Base-by-base conservation (phyloP, 495 filamentous ascomycete species). In the Penicillium lagena region DNA sequence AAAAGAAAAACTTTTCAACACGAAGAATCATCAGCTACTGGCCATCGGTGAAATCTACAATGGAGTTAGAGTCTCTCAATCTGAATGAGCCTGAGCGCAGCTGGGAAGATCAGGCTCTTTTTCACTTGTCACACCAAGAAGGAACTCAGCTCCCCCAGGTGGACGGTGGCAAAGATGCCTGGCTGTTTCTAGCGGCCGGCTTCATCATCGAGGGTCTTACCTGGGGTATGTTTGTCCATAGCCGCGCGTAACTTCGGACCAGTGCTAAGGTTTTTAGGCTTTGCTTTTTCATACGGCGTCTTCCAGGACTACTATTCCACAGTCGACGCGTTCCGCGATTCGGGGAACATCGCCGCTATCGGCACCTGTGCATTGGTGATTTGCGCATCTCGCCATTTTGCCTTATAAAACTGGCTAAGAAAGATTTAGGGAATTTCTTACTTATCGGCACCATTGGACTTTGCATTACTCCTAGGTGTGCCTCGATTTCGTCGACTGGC, bases 191-290 rank as follows among this genome's bases (percentile, higher is more conserved):
- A 1, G 64, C 71, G 1, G 78, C 75, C 4, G 73, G 74, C 49
- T 86, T 86, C 58, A 58, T 79, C 42, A 63, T 86, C 27, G 82
- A 87, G 51, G 75, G 67, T n/a, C 58, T 86, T 9, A 65, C 83
- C 15, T 87, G 81, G 82, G 82, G 81, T 81, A 57, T 50, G 64
- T 55, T 6, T 22, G 22, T 6, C 22, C 22, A 0, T 22, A 22
- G 22, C 0, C 22, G 6, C 2, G 2, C 4, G 22, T 22, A 22
- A 4, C 2, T 22, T 22, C 22, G 22, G 22, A 29, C 30, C 27
- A 1, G 11, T 40, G 34, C 29, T n/a, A 11, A 13, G 10, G 28
- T 40, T 9, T 34, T 12, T 12, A 83, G 81, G 83, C 29, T 86
- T 86, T 55, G 72, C 81, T 3, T 81, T 78, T 48, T 71, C 78